Conservation (phyloP, 2,329 filamentous ascomycete genomes). For the Pseudocercospora ulei region DNA sequence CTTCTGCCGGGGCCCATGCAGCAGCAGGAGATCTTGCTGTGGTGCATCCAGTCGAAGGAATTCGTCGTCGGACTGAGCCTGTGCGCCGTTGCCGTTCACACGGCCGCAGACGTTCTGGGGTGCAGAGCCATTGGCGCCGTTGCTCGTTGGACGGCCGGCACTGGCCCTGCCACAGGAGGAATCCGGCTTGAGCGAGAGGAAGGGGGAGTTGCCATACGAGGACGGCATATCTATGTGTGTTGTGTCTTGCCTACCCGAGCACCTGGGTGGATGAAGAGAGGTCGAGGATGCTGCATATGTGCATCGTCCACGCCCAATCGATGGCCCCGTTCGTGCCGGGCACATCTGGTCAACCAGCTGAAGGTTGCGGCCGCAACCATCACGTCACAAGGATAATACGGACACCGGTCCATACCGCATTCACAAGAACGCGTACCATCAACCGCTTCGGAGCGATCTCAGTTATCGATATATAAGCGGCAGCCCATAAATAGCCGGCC, state of each 20-base stretch:
- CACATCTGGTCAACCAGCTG: too few species aligned
- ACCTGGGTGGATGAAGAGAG: slow-evolving; percentile 10
- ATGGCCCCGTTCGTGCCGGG: slow-evolving; percentile 4
- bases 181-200: slow-evolving; percentile 27
- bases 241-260: slow-evolving; percentile 8
- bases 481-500: slow-evolving; percentile 2
- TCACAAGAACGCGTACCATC: too few species aligned
- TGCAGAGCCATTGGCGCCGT: slow-evolving; percentile 18
- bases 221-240: slow-evolving; percentile 28
- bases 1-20: slow-evolving; percentile 33
- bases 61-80: slow-evolving; percentile 23
- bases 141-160: slow-evolving; percentile 16
- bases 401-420: too few species aligned
- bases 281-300: slow-evolving; percentile 11
- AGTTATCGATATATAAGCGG: too few species aligned
- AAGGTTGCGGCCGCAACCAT: too few species aligned
- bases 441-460: too few species aligned
- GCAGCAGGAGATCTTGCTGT: slow-evolving; percentile 33
- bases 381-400: too few species aligned
- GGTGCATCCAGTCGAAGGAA: slow-evolving; percentile 30
- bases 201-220: slow-evolving; percentile 21
- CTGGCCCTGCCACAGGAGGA: slow-evolving; percentile 24
- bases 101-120: slow-evolving; percentile 9
- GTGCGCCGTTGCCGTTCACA: slow-evolving; percentile 21
- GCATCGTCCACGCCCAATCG: too few species aligned